Conservation (phyloP, 495 filamentous ascomycete genomes). For the Neurospora sp. region DNA sequence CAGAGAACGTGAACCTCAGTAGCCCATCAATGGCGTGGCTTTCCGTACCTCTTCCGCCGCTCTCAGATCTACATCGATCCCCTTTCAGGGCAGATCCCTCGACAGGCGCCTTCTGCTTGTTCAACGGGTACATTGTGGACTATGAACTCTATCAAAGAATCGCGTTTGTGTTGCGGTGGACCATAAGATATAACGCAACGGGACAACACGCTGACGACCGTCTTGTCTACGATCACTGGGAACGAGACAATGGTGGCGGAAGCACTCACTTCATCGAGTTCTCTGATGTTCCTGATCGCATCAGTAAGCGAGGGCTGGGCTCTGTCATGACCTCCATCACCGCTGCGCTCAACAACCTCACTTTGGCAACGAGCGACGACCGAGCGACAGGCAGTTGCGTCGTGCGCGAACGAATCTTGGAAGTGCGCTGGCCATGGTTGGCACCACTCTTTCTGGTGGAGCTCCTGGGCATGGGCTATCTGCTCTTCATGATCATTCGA, state of each 20-base stretch:
- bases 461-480: not conserved
- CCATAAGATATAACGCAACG: not conserved
- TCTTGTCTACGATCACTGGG: not conserved
- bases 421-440: not conserved
- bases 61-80: too few relatives aligned
- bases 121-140: too few relatives aligned
- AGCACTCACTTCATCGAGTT: too few relatives aligned
- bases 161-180: not conserved
- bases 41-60: too few relatives aligned
- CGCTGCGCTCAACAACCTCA: not conserved
- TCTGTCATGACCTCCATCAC: not conserved
- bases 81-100: too few relatives aligned
- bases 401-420: not conserved
- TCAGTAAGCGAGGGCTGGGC: not conserved
- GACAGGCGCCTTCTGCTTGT: too few relatives aligned
- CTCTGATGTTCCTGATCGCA: not conserved
- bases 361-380: not conserved
- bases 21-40: too few relatives aligned
- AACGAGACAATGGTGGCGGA: not conserved
- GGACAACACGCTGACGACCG: not conserved
- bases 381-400: not conserved
- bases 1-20: too few relatives aligned
- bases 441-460: not conserved
- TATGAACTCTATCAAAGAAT: too few relatives aligned
- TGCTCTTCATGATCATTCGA: not conserved